Conservation (phyloP, 805 yeast species). For the Metschnikowia matae region DNA sequence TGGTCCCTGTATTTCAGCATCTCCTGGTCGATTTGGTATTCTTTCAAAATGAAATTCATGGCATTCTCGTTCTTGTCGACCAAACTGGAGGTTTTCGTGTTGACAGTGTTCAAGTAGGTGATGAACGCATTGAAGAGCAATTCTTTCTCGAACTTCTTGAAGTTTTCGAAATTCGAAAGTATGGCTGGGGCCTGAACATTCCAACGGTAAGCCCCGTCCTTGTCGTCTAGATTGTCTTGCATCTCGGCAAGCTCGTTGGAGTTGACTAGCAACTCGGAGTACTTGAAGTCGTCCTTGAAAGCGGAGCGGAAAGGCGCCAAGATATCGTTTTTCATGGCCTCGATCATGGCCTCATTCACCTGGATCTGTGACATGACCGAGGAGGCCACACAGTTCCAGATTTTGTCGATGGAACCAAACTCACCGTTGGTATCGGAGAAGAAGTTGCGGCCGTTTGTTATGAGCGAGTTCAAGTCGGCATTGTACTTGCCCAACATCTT, state of each 20-base stretch:
- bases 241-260: constrained; percentile 41
- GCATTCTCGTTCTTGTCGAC: constrained; percentile 52
- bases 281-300: constrained; percentile 49
- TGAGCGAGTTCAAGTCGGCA: constrained; percentile 19
- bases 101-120: constrained; percentile 46
- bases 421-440: constrained; percentile 21
- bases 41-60: constrained; percentile 56
- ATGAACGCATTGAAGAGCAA: constrained; percentile 59
- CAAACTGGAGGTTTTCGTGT: constrained; percentile 22
- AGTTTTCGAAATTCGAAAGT: constrained; percentile 68
- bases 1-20: constrained; percentile 35
- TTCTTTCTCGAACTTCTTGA: constrained; percentile 59
- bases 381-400: constrained; percentile 47
- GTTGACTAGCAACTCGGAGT: constrained; percentile 52
- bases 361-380: constrained; percentile 46
- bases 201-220: constrained; percentile 58
- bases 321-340: constrained; percentile 49
- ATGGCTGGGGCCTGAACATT: constrained; percentile 71
- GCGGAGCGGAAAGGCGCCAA: constrained; percentile 51
- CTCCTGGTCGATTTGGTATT: constrained; percentile 35
- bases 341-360: constrained; percentile 46
- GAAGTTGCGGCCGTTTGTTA: constrained; percentile 21
- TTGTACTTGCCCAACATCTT: constrained; percentile 19
- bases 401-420: constrained; percentile 39
- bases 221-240: constrained; percentile 22